Evolutionary conservation across 495 filamentous ascomycete genomes (phyloP).

Genomic region (Penicillium steckii): DNA sequence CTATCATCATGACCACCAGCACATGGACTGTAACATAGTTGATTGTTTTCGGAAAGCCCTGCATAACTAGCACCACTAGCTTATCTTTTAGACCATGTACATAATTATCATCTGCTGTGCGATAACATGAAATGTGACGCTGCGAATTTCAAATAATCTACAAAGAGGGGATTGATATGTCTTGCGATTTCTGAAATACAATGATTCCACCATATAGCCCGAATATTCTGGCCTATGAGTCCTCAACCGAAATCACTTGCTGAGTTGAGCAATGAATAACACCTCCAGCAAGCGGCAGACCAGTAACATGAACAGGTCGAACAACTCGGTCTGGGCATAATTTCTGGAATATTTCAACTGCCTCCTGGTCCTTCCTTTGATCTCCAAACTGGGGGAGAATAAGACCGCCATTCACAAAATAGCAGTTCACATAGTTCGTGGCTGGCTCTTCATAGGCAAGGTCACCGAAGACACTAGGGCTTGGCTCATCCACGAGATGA

Average conservation of each 20-base stretch:
- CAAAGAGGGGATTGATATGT: too few relatives aligned
- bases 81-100: slow-evolving; percentile 90
- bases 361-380: slow-evolving; percentile 13
- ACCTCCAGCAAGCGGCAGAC: slow-evolving; percentile 26
- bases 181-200: too few relatives aligned
- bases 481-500: slow-evolving; percentile 22
- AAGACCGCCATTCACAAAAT: slow-evolving; percentile 27
- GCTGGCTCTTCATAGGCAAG: slow-evolving; percentile 19
- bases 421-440: slow-evolving; percentile 28
- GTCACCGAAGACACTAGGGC: slow-evolving; percentile 12
- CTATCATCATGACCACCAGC: background rate
- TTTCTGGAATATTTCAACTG: slow-evolving; percentile 18
- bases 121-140: too few relatives aligned
- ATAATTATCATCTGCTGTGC: slow-evolving; percentile 89
- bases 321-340: slow-evolving; percentile 20
- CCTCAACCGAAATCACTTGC: slow-evolving; percentile 10
- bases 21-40: slow-evolving; percentile 45
- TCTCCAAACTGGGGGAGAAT: slow-evolving; percentile 29
- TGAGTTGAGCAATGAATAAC: slow-evolving; percentile 31
- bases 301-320: slow-evolving; percentile 22
- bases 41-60: slow-evolving; percentile 75
- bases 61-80: slow-evolving; percentile 64
- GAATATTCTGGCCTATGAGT: too few relatives aligned
- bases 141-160: too few relatives aligned
- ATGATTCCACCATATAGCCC: slow-evolving; percentile 43